Base-by-base conservation (phyloP, 140 eudicot species). In the Senecio squalidus region DNA sequence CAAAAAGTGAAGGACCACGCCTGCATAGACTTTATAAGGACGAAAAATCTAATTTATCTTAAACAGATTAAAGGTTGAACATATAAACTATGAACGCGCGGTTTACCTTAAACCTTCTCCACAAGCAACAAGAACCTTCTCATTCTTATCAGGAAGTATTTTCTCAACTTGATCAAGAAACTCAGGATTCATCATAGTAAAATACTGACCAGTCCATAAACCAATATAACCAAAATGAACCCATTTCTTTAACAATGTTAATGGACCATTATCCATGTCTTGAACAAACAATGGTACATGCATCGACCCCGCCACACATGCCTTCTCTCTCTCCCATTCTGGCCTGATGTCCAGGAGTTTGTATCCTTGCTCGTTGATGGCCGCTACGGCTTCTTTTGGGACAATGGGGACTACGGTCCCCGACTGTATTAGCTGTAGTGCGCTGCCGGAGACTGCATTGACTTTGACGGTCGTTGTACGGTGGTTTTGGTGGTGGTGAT, bases 161-260 rank as follows among this genome's bases (percentile, higher is more conserved):
- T 52, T 65, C 66, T 72, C 89, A 55, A 92, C 89, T 63, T 81
- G 79, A 20, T 61, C 24, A 33, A 79, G 39, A 79, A 87, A 92
- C 14, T 65, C 74, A 40, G 82, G 64, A 62, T 92, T 92, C 2
- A 92, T 76, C 90, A 78, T 81, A 1, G 98, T 87, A 29, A 87
- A 92, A 33, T 62, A 9, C 62, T 92, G 96, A 23, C 98, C 96
- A 14, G 98, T 87, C 98, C 98, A 92, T 26, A 63, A 40, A 6
- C 95, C 98, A 75, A 92, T 87, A 69, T 92, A 92, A 41, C 98
- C 98, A 57, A 92, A 82, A 52, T 92, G 98, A 21, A 92, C 96
- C 98, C 98, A 92, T 67, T 92, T 92, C 76, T 86, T 92, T 49
- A 87, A 47, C 8, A 92, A 68, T 0, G 98, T 84, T 1, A 92